These are phyloP conservation scores for Trypanosoma avium DNA, from an alignment of 208 protist species.

Conservation along the genomic window DNA sequence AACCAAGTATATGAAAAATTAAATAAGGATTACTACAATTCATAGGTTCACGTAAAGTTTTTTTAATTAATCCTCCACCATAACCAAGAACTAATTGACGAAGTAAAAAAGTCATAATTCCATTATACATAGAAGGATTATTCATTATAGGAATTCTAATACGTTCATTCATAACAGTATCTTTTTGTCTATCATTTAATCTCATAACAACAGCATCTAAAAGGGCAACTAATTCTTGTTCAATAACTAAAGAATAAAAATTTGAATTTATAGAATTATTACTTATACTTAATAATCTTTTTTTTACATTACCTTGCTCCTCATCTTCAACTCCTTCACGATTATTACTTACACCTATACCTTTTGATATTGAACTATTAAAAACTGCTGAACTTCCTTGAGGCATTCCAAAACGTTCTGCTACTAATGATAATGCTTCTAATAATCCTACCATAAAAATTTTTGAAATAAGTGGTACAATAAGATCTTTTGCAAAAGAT, in stretches of 20 bases:
- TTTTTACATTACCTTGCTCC: neutral
- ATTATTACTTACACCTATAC: neutral
- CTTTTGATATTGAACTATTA: neutral
- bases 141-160: constrained; percentile 58
- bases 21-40: constrained; percentile 41
- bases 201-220: constrained; percentile 66
- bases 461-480: constrained; percentile 61
- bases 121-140: constrained; percentile 69
- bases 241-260: constrained; percentile 54
- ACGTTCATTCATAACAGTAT: constrained; percentile 70
- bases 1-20: constrained; percentile 67
- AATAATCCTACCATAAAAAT: constrained; percentile 58
- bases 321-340: neutral
- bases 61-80: neutral
- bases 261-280: neutral
- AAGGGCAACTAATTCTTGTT: constrained; percentile 53
- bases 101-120: constrained; percentile 66
- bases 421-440: constrained; percentile 69
- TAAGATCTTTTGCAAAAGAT: constrained; percentile 52
- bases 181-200: constrained; percentile 74
- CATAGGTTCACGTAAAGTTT: constrained; percentile 40
- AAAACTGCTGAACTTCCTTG: constrained; percentile 33
- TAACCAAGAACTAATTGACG: constrained; percentile 46
- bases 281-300: constrained; percentile 5
- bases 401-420: constrained; percentile 69